Evolutionary conservation across 108 stramenopile species (phyloP).

Genomic region (Cyclostephanos tholiformis): DNA sequence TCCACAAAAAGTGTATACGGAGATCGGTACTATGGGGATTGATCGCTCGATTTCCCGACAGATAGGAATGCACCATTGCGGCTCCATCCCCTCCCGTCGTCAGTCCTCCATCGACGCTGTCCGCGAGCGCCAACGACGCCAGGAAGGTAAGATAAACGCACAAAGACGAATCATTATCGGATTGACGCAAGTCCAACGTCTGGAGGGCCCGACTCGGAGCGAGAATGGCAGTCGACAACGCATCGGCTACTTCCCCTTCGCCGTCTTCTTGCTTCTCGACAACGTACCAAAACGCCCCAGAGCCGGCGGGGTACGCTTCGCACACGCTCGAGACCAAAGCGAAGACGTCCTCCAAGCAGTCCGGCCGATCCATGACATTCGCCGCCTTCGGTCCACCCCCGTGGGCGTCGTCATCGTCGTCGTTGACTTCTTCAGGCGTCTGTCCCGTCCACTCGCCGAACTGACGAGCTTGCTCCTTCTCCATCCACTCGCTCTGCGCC

Average conservation of each 20-base stretch:
- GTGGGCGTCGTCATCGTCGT: constrained; percentile 30
- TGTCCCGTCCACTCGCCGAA: constrained; percentile 64
- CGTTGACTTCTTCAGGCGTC: neutral
- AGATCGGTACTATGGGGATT: constrained; percentile 38
- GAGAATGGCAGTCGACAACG: constrained; percentile 9
- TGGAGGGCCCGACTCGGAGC: constrained; percentile 56
- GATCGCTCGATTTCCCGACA: constrained; percentile 41
- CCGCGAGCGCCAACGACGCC: constrained; percentile 62
- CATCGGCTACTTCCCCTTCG: constrained; percentile 21
- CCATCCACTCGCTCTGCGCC: constrained; percentile 54
- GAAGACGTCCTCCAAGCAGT: constrained; percentile 86
- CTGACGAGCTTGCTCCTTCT: constrained; percentile 59
- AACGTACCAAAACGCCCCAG: constrained; percentile 65
- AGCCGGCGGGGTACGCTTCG: constrained; percentile 55
- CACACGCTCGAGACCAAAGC: constrained; percentile 70
- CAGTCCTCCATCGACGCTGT: constrained; percentile 15
- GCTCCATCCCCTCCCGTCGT: constrained; percentile 50
- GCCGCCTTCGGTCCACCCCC: constrained; percentile 55
- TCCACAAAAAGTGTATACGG: constrained; percentile 50
- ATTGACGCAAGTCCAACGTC: constrained; percentile 53
- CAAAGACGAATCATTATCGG: constrained; percentile 57
- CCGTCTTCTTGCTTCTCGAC: constrained; percentile 22
- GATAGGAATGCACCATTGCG: constrained; percentile 49
- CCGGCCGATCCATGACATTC: constrained; percentile 78
- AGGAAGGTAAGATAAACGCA: constrained; percentile 71